Conservation (phyloP, 495 filamentous ascomycete genomes). For the Beverwykella pulmonaria region DNA sequence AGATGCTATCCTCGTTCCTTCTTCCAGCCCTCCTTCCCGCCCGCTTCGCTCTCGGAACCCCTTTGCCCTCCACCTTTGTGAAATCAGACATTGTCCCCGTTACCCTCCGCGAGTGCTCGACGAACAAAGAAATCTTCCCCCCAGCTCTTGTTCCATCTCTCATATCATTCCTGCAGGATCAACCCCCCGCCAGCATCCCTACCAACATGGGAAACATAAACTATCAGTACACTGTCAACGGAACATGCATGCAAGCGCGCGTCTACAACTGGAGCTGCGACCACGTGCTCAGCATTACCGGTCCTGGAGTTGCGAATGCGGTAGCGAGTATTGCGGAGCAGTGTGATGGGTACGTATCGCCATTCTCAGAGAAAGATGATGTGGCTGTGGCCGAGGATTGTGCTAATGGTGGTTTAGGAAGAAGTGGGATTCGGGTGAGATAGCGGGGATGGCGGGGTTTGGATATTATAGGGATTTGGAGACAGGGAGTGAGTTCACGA, state of each 20-base stretch:
- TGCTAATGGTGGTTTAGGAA: too few species aligned
- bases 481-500: slow-evolving; percentile 1
- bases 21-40: neutral
- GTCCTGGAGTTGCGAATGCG: slow-evolving; percentile 2
- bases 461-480: slow-evolving; percentile 9
- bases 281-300: neutral
- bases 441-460: neutral
- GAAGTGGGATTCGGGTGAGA: neutral
- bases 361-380: too few species aligned
- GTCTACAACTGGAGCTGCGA: slow-evolving; percentile 14
- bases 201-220: neutral
- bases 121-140: neutral
- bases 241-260: neutral
- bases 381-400: too few species aligned
- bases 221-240: neutral
- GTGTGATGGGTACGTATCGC: slow-evolving; percentile 5
- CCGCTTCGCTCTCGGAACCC: neutral
- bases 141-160: neutral
- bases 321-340: slow-evolving; percentile 1
- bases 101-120: slow-evolving; percentile 1
- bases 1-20: neutral
- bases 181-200: neutral
- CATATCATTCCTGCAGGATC: neutral
- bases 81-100: neutral
- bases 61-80: neutral